A percentile compares a stretch with the other conserved stretches of the same genome.
These are phyloP conservation scores for Boeremia lycopersici DNA, from an alignment of 2,329 filamentous ascomycete genomes.

Conservation along the genomic window DNA sequence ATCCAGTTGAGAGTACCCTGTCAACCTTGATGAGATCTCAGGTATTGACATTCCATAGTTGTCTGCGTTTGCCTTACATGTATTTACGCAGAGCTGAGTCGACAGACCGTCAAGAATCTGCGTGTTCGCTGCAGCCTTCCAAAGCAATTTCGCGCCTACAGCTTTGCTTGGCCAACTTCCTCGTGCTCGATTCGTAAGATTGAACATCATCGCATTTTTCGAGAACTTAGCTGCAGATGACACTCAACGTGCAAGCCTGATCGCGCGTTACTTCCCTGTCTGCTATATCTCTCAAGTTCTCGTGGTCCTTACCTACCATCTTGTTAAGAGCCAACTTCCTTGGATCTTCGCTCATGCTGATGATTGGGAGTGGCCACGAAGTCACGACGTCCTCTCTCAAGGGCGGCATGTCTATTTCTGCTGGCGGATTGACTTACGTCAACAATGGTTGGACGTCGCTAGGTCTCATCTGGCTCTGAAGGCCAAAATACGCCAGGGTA, in stretches of 20 bases:
- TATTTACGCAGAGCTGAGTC: too few relatives aligned
- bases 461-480: slow-evolving; percentile 4
- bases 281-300: background rate
- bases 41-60: too few relatives aligned
- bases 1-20: too few relatives aligned
- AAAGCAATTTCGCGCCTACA: background rate
- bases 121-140: too few relatives aligned
- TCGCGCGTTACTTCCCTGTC: background rate
- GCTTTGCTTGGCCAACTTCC: background rate
- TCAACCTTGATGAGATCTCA: too few relatives aligned
- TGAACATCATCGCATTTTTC: too few relatives aligned
- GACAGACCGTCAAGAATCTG: too few relatives aligned
- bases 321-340: background rate
- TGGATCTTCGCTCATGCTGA: slow-evolving; percentile 3
- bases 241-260: slow-evolving; percentile 1
- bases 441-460: background rate
- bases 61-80: too few relatives aligned
- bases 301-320: background rate
- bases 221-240: background rate
- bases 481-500: slow-evolving; percentile 1
- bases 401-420: background rate
- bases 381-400: background rate
- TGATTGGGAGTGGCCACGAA: slow-evolving; percentile 3
- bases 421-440: background rate
- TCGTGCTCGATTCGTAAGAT: too few relatives aligned